Percentiles rank a stretch among this genome's conserved stretches.
Evolutionary conservation across 2,329 filamentous ascomycete genomes (phyloP).

Genomic region (Leptographium lundbergii): DNA sequence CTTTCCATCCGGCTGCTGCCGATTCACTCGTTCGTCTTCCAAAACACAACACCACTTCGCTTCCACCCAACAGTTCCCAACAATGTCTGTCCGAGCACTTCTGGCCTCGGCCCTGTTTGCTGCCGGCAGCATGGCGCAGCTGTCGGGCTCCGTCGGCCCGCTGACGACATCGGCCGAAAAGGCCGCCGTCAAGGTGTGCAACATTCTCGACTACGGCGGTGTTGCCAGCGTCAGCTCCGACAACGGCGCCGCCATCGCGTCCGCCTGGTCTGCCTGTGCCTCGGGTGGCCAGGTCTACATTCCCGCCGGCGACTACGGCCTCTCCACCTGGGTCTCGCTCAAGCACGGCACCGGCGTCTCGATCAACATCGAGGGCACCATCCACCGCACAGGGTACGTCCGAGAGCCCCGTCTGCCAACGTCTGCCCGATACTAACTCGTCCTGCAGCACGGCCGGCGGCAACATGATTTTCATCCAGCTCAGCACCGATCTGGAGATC

Average conservation of each 20-base stretch:
- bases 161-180: constrained; percentile 28
- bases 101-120: background rate
- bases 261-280: constrained; percentile 37
- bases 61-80: background rate
- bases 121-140: constrained; percentile 17
- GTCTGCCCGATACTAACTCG: background rate
- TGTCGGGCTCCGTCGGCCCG: constrained; percentile 30
- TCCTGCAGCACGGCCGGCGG: constrained; percentile 7
- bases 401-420: background rate
- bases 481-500: constrained; percentile 31
- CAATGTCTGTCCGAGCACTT: background rate
- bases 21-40: too few species aligned
- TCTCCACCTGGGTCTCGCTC: constrained; percentile 13
- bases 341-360: constrained; percentile 9
- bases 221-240: constrained; percentile 38
- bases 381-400: constrained; percentile 12
- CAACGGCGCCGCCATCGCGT: constrained; percentile 31
- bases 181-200: constrained; percentile 31
- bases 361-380: constrained; percentile 12
- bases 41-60: background rate
- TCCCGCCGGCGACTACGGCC: constrained; percentile 12
- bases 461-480: constrained; percentile 16
- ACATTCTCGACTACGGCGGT: constrained; percentile 38
- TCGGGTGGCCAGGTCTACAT: constrained; percentile 25
- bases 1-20: too few species aligned